Base-by-base conservation (phyloP, 2,329 filamentous ascomycete genomes). In the Ceratocystis destructans region DNA sequence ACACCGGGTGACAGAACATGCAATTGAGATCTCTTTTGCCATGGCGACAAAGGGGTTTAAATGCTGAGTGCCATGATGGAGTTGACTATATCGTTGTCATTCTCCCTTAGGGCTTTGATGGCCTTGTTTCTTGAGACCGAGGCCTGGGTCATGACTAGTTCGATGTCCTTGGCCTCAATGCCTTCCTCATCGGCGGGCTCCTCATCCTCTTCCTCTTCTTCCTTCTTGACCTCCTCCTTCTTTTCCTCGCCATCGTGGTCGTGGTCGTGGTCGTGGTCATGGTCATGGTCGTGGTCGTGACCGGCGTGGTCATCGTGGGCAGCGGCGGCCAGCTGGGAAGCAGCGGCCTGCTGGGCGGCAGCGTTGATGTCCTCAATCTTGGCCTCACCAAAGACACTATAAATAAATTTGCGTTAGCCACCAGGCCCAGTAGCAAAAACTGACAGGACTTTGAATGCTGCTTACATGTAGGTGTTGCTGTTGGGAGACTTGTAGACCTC, bases 291-390 rank as follows among this genome's bases (percentile, higher is more conserved):
- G 79, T 89, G 85, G 78, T 86, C 83, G 79, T 90, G 86, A 69
- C 80, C 80, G 70, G 80, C 79, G 72, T 80, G 78, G 71, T 79
- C 80, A 72, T 80, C 79, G 72, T 80, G 80, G 69, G 83, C 83
- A 73, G 86, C 87, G 74, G 86, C 87, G 73, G 91, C 91, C 73
- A 99, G 89, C 82, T 96, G 92, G 80, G 95, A 90, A 73, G 93
- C 93, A 73, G 94, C 94, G 72, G 89, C 90, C 74, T 93, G 90
- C 83, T 97, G 94, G 74, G 93, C 93, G 77, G 93, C 90, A 74
- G 94, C 95, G 87, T 97, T 99, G 75, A 97, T 84, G 80, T 99
- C 95, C 86, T 99, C 94, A 72, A 99, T 97, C 89, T 99, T 99
- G 76, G 95, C 94, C 84, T 99, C 95, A 78, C 94, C 94, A 77